Conservation (phyloP, 2,329 filamentous ascomycete species). For the Neophaeococcomyces mojaviensis region DNA sequence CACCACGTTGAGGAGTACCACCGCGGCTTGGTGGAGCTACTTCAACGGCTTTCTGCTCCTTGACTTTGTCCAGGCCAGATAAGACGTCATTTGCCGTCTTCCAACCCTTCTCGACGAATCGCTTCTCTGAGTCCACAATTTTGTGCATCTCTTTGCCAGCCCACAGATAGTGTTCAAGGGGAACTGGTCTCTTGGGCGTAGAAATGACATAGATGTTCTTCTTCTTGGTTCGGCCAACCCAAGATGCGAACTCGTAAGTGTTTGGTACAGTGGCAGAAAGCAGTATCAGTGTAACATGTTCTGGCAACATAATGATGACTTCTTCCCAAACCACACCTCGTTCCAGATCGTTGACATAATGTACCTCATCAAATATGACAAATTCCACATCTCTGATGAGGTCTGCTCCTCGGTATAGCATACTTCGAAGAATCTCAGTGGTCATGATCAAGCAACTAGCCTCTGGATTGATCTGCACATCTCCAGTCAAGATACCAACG, state of each 20-base stretch:
- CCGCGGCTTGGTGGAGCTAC: slow-evolving; percentile 28
- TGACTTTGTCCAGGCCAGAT: slow-evolving; percentile 72
- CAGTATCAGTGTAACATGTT: slow-evolving; percentile 91
- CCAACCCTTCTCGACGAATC: slow-evolving; percentile 87
- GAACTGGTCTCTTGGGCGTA: slow-evolving; percentile 88
- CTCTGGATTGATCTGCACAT: slow-evolving; percentile 96
- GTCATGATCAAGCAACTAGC: slow-evolving; percentile 99
- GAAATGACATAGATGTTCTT: slow-evolving; percentile 99
- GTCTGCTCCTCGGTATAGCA: slow-evolving; percentile 94
- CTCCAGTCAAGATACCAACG: slow-evolving; percentile 91
- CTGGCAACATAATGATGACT: slow-evolving; percentile 98
- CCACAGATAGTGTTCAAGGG: slow-evolving; percentile 94
- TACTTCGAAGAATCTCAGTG: slow-evolving; percentile 93
- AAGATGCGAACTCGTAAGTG: slow-evolving; percentile 94
- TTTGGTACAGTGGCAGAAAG: slow-evolving; percentile 96
- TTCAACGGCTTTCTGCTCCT: slow-evolving; percentile 46
- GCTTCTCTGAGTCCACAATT: slow-evolving; percentile 88
- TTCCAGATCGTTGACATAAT: slow-evolving; percentile 95
- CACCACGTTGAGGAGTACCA: slow-evolving; percentile 45
- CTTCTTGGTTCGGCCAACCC: slow-evolving; percentile 96
- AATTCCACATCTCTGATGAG: slow-evolving; percentile 95
- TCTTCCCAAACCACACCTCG: slow-evolving; percentile 98
- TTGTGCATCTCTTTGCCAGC: slow-evolving; percentile 86
- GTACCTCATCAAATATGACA: slow-evolving; percentile 97
- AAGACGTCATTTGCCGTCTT: slow-evolving; percentile 82